phyloP scores from a whole-genome alignment of 768 basidiomycete genomes.

The Termitomyces sp. region DNA sequence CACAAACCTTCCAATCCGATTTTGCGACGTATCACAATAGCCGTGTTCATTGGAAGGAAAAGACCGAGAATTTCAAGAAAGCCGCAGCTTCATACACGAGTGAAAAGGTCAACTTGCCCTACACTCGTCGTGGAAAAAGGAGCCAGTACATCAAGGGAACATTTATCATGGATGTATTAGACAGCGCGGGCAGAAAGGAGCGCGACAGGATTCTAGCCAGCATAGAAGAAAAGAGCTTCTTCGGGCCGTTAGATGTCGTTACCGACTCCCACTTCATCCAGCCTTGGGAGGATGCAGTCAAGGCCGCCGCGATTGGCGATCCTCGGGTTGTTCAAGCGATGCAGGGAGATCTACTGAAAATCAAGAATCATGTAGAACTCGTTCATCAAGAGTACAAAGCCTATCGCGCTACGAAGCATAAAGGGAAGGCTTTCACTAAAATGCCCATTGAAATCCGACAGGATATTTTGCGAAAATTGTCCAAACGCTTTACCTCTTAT shows the following conservation, averaged over 20 bases:
- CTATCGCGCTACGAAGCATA: conserved; percentile 2
- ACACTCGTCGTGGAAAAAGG: conserved; percentile 11
- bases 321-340: conserved; percentile 15
- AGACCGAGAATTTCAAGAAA: conserved; percentile 3
- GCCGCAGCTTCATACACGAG: neutral
- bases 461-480: conserved; percentile 40
- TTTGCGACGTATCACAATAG: conserved; percentile 7
- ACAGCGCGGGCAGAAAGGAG: conserved; percentile 8
- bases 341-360: conserved; percentile 29
- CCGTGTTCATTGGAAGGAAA: conserved; percentile 20
- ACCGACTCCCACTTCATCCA: conserved; percentile 20
- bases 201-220: conserved; percentile 10
- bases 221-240: conserved; percentile 16
- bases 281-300: conserved; percentile 35
- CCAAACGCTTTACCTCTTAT: conserved; percentile 32
- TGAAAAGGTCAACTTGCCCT: conserved; percentile 5
- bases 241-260: conserved; percentile 8
- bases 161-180: conserved; percentile 29
- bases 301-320: conserved; percentile 17
- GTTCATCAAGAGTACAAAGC: conserved; percentile 22
- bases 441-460: conserved; percentile 43
- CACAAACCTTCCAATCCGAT: conserved; percentile 21
- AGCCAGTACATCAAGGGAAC: conserved; percentile 11
- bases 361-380: conserved; percentile 36
- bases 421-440: conserved; percentile 29